Base-by-base conservation (phyloP, 2,329 filamentous ascomycete genomes). In the Sordariomycetes sp. region DNA sequence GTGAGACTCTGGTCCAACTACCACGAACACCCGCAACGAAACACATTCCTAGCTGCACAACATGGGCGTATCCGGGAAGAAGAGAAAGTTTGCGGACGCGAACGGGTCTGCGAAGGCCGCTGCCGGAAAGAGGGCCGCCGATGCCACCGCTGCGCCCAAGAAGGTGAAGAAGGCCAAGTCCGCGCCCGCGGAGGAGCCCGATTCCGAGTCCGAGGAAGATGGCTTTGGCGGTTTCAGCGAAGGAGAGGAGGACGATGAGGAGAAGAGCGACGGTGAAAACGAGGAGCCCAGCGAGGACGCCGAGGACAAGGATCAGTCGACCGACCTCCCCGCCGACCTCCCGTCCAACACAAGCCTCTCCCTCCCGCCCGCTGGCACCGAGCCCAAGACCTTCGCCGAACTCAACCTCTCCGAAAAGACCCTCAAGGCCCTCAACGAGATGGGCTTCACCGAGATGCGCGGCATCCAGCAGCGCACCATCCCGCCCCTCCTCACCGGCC, bases 381-480 rank as follows among this genome's bases (percentile, higher is more conserved):
- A 87, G 59, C 85, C 86, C 24, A 77, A 86, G 66, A 83, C 85
- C 56, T 96, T 97, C 68, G 75, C 83, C 37, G 88, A 97, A 63
- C 78, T 99, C 62, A 89, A 89, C 58, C 80, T 99, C 12, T 94
- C 90, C 1, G 88, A 92, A 25, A 91, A 89, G 73, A 97, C 91
- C 0, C 88, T 92, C 80, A 85, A 88, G 74, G 92, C 91, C 10
- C 91, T 97, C 65, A 68, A 86, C 59, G 89, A 88, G 62, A 97
- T 99, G 93, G 89, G 89, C 16, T 97, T 97, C 70, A 86, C 88
- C 67, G 92, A 81, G 54, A 97, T 99, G 92, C 97, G 94, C 1
- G 89, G 94, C 70, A 97, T 97, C 64, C 94, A 97, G 72, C 82
- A 85, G 65, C 82, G 88, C 56, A 88, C 87, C 14, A 96, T 97